These are phyloP conservation scores for Stephania cephalantha DNA, from an alignment of 164 flowering plant genomes.

Conservation along the genomic window DNA sequence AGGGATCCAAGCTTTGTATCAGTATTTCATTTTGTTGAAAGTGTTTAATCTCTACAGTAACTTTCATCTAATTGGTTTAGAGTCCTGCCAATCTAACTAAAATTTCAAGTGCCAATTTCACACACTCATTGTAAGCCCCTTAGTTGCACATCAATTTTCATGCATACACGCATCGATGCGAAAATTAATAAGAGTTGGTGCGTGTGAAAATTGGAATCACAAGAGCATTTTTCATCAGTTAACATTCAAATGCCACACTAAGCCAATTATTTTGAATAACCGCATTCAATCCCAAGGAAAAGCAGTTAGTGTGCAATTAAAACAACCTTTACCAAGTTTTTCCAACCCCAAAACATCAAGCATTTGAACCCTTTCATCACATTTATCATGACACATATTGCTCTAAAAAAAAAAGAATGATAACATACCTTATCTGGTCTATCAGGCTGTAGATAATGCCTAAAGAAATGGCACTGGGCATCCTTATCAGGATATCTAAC, in stretches of 20 bases:
- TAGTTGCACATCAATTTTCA: no score
- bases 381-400: neutral
- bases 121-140: no score
- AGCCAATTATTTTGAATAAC: neutral
- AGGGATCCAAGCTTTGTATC: no score
- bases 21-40: no score
- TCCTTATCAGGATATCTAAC: slow-evolving; percentile 77
- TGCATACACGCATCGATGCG: no score
- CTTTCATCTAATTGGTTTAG: no score
- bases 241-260: neutral
- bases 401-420: neutral
- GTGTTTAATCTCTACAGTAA: no score
- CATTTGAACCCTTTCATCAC: neutral
- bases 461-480: slow-evolving; percentile 83
- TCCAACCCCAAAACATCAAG: neutral
- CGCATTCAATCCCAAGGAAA: neutral
- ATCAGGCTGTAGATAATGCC: slow-evolving; percentile 73
- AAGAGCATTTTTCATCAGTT: no score
- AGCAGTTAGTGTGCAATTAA: neutral
- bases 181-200: no score
- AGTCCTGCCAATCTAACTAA: no score
- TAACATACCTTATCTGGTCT: slow-evolving; percentile 63
- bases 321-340: neutral
- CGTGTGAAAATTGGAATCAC: no score
- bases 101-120: no score